Evolutionary conservation across 331 rosid species (phyloP).

Genomic region (Quercus tomentella): DNA sequence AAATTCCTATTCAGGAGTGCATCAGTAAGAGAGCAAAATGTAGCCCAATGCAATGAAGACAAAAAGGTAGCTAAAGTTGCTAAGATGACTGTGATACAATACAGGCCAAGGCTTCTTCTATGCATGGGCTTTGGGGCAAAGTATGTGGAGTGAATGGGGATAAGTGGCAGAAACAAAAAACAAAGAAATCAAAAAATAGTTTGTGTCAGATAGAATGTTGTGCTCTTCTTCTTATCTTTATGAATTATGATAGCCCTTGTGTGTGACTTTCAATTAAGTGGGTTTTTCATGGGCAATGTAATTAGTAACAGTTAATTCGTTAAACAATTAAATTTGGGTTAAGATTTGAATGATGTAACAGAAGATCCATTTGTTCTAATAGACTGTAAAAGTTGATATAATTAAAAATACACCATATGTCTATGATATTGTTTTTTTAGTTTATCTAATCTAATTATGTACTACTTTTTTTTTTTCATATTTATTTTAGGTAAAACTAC

Average conservation of each 20-base stretch:
- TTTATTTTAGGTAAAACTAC: too few relatives aligned
- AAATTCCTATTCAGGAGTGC: slow-evolving; percentile 32
- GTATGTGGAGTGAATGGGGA: slow-evolving; percentile 19
- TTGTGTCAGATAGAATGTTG: background rate
- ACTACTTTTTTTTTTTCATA: too few relatives aligned
- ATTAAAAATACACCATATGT: too few relatives aligned
- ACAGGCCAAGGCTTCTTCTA: slow-evolving; percentile 38
- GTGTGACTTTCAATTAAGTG: background rate
- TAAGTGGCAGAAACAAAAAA: background rate
- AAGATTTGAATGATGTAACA: too few relatives aligned
- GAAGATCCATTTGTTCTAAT: too few relatives aligned
- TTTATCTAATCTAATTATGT: too few relatives aligned
- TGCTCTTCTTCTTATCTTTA: background rate
- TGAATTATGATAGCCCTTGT: background rate
- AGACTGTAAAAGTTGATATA: too few relatives aligned
- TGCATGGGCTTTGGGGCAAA: slow-evolving; percentile 47
- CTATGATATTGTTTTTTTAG: too few relatives aligned
- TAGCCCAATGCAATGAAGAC: slow-evolving; percentile 18
- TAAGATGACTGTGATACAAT: slow-evolving; percentile 30
- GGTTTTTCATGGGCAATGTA: background rate
- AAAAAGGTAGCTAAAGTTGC: slow-evolving; percentile 19
- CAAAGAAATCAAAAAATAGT: too few relatives aligned
- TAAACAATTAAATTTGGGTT: too few relatives aligned
- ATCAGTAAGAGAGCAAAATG: slow-evolving; percentile 17
- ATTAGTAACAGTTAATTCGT: too few relatives aligned